These are phyloP conservation scores for Breviolum minutum DNA, from an alignment of 73 alveolate genomes.

Conservation along the genomic window DNA sequence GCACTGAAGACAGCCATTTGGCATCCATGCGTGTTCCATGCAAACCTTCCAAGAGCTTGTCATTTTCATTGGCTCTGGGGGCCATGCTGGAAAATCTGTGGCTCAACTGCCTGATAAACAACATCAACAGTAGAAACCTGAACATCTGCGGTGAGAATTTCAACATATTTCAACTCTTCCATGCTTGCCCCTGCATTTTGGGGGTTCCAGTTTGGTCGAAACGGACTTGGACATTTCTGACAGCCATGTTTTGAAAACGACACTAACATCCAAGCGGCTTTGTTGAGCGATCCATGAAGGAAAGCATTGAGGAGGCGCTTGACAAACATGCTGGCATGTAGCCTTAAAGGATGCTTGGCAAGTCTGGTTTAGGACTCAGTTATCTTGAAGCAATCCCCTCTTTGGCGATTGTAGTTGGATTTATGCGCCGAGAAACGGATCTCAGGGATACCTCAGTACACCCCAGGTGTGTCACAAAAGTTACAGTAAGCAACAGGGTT, in stretches of 20 bases:
- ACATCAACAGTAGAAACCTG: neutral
- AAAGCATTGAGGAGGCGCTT: conserved; percentile 65
- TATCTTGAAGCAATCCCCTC: neutral
- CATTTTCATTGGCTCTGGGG: neutral
- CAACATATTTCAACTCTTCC: neutral
- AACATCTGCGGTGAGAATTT: neutral
- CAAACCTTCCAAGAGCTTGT: neutral
- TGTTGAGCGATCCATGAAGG: conserved; percentile 43
- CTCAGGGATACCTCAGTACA: conserved; percentile 7
- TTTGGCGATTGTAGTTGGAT: too few relatives aligned
- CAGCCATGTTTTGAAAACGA: neutral
- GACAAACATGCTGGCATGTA: conserved; percentile 79
- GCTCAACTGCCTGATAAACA: conserved; percentile 8
- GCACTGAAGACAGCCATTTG: conserved; percentile 51
- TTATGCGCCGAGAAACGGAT: conserved; percentile 10
- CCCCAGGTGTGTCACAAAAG: neutral
- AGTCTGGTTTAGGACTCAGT: neutral
- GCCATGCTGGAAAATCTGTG: neutral
- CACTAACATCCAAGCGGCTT: neutral
- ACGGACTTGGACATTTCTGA: neutral
- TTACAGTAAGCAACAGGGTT: neutral
- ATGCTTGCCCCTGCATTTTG: neutral
- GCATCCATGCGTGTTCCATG: conserved; percentile 2
- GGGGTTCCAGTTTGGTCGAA: too few relatives aligned
- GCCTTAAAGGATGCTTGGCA: conserved; percentile 3